phyloP scores from a whole-genome alignment of 441 rosid genomes.

The Kokia cookei region DNA sequence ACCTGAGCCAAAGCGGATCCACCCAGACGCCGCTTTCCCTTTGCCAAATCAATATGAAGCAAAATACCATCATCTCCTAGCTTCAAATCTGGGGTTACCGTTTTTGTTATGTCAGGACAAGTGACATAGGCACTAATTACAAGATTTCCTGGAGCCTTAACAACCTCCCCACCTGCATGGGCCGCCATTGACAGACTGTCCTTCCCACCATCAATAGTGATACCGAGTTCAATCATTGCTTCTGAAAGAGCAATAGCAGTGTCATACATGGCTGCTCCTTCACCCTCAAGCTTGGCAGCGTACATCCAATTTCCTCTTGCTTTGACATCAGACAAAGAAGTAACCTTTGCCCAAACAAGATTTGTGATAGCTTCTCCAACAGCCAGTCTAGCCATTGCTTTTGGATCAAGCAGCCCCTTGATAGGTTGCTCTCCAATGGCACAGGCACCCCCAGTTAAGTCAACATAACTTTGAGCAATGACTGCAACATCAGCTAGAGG shows the following conservation, averaged over 20 bases:
- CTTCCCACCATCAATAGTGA: conserved; percentile 97
- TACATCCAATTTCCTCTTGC: conserved; percentile 99
- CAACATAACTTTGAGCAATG: conserved; percentile 78
- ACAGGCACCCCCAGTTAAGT: conserved; percentile 85
- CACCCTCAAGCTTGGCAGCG: conserved; percentile 97
- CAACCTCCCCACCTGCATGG: conserved; percentile 72
- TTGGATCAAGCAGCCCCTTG: conserved; percentile 82
- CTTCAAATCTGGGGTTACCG: conserved; percentile 89
- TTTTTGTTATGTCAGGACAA: conserved; percentile 85
- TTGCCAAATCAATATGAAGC: conserved; percentile 81
- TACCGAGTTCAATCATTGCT: conserved; percentile 91
- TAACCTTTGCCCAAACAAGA: conserved; percentile 90
- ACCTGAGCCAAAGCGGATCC: conserved; percentile 93
- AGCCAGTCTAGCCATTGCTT: conserved; percentile 94
- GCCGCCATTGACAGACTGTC: conserved; percentile 98
- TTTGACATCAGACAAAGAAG: conserved; percentile 87
- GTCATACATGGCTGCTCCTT: conserved; percentile 96
- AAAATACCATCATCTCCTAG: conserved; percentile 67
- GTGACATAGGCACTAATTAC: conserved; percentile 88
- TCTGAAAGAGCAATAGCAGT: conserved; percentile 78
- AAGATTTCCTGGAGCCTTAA: conserved; percentile 96
- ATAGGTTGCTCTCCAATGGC: conserved; percentile 95
- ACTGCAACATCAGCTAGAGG: conserved; percentile 95
- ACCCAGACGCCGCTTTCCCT: conserved; percentile 84
- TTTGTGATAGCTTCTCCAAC: conserved; percentile 94